Conservation (phyloP, 495 filamentous ascomycete species). For the Pyrenula massariospora region DNA sequence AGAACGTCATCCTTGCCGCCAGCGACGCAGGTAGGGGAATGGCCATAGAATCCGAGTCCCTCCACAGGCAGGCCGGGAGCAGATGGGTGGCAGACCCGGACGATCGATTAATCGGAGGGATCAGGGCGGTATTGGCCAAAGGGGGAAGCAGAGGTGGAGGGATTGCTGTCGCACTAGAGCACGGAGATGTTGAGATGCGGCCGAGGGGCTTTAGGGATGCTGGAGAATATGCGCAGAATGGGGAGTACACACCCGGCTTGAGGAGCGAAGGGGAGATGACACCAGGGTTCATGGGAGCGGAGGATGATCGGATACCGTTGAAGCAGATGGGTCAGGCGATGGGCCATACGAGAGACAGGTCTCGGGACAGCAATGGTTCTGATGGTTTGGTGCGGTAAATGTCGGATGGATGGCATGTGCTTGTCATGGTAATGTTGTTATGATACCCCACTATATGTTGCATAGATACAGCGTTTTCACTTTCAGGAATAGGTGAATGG, state of each 20-base stretch:
- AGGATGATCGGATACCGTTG: not conserved
- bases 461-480: too few relatives aligned
- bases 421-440: too few relatives aligned
- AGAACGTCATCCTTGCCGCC: not conserved
- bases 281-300: not conserved
- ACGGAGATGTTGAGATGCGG: not conserved
- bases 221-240: not conserved
- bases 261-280: not conserved
- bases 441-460: too few relatives aligned
- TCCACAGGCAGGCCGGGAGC: not conserved
- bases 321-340: not conserved
- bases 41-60: not conserved
- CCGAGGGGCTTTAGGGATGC: not conserved
- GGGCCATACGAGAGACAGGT: not conserved
- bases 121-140: not conserved
- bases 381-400: not conserved
- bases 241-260: not conserved
- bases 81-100: not conserved
- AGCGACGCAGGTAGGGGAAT: not conserved
- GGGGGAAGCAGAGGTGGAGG: not conserved
- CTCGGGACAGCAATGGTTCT: not conserved
- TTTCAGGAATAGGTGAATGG: too few relatives aligned
- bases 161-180: not conserved
- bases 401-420: too few relatives aligned
- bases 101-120: not conserved